Percentiles rank a stretch among this genome's conserved stretches.
Evolutionary conservation across 129 eudicot species (phyloP).

Genomic region (Rutidosis leptorrhynchoides): DNA sequence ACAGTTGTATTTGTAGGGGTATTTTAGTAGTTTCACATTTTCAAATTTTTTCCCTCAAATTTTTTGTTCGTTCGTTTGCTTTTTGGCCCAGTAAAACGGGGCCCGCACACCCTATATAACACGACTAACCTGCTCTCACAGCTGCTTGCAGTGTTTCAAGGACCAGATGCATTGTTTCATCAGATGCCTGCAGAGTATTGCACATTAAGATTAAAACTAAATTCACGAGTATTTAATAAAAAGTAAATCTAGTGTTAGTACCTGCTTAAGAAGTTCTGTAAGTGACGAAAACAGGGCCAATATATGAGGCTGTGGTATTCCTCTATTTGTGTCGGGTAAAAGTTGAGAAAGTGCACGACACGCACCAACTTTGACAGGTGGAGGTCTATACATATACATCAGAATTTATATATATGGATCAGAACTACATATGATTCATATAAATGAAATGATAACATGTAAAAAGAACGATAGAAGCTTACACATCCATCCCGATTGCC

Average conservation of each 20-base stretch:
- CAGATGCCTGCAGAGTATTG: slow-evolving; percentile 68
- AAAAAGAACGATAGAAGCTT: slow-evolving; percentile 21
- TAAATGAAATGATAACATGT: neutral
- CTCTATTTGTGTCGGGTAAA: slow-evolving; percentile 62
- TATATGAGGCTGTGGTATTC: slow-evolving; percentile 64
- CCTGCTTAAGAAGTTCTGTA: slow-evolving; percentile 82
- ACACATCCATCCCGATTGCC: slow-evolving; percentile 92
- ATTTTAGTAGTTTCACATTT: no score
- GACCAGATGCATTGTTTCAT: slow-evolving; percentile 93
- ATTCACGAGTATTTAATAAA: slow-evolving; percentile 21
- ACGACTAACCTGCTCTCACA: slow-evolving; percentile 61
- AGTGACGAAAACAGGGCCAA: slow-evolving; percentile 74
- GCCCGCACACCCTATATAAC: slow-evolving; percentile 19
- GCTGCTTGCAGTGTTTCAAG: slow-evolving; percentile 93
- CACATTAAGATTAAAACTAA: slow-evolving; percentile 9
- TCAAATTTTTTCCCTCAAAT: no score
- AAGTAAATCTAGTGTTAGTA: slow-evolving; percentile 24
- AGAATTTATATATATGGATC: neutral
- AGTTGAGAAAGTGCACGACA: slow-evolving; percentile 87
- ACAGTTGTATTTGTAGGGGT: no score
- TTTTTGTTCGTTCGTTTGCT: no score
- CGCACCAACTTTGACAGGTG: slow-evolving; percentile 96
- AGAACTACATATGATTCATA: neutral
- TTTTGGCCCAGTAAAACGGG: no score
- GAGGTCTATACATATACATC: slow-evolving; percentile 53